These are phyloP conservation scores for Pseudomassariella vexata DNA, from an alignment of 2,329 filamentous ascomycete species.

Conservation along the genomic window DNA sequence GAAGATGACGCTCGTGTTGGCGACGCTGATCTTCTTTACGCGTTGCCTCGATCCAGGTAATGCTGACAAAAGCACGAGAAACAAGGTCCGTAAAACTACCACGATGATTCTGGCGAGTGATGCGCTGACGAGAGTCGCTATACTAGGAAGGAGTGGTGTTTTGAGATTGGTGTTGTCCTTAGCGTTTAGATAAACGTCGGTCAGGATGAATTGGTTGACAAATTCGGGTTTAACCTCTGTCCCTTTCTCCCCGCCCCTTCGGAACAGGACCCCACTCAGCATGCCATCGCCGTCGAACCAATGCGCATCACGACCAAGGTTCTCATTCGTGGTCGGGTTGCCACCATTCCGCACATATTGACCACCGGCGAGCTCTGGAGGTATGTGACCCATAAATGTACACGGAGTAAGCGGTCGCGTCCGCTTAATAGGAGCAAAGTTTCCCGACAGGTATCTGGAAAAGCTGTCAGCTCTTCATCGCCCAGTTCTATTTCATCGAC, in stretches of 20 bases:
- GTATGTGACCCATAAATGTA: constrained; percentile 50
- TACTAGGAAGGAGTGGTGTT: constrained; percentile 59
- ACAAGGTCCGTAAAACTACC: constrained; percentile 49
- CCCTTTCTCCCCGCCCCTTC: constrained; percentile 28
- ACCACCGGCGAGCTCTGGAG: constrained; percentile 59
- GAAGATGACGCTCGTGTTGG: constrained; percentile 61
- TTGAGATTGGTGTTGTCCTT: constrained; percentile 38
- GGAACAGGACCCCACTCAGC: constrained; percentile 62
- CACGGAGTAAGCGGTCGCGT: constrained; percentile 52
- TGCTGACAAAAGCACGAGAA: constrained; percentile 52
- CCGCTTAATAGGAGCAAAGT: constrained; percentile 61
- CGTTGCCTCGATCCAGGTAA: constrained; percentile 47
- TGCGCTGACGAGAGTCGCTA: constrained; percentile 59
- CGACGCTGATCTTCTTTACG: constrained; percentile 65
- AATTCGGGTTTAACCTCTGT: constrained; percentile 51
- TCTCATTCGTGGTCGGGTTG: constrained; percentile 59
- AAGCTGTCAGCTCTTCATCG: constrained; percentile 6
- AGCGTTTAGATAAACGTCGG: constrained; percentile 56
- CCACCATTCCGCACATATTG: constrained; percentile 69
- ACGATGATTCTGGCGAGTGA: constrained; percentile 43
- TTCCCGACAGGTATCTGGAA: constrained; percentile 55
- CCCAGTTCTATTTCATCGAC: too few relatives aligned
- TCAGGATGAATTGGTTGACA: constrained; percentile 64
- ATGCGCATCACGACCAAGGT: constrained; percentile 57
- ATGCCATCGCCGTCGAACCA: constrained; percentile 76